A percentile compares a stretch with the other conserved stretches of the same genome.
Conservation (phyloP, 2,329 filamentous ascomycete species). For the Scorias spongiosa region DNA sequence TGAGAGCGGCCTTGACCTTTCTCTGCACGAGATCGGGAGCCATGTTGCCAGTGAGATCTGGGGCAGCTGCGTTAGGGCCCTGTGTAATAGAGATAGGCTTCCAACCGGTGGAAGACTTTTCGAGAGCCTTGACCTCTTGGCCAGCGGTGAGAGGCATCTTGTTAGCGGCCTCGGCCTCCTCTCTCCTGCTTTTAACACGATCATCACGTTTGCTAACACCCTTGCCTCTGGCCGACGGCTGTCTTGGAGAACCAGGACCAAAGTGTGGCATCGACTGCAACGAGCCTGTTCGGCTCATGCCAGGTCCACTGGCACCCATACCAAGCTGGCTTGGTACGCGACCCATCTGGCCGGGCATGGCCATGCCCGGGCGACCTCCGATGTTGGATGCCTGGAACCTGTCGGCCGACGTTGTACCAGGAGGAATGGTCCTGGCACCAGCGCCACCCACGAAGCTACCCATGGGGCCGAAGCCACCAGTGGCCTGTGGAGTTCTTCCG, state of each 20-base stretch:
- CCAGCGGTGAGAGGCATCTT: conserved; percentile 83
- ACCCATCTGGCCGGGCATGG: conserved; percentile 38
- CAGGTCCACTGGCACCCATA: conserved; percentile 14
- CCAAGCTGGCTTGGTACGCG: conserved; percentile 45
- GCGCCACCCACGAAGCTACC: conserved; percentile 57
- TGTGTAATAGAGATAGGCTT: conserved; percentile 60
- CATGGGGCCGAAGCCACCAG: conserved; percentile 31
- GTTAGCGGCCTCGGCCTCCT: conserved; percentile 58
- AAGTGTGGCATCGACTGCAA: conserved; percentile 43
- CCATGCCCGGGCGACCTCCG: conserved; percentile 8
- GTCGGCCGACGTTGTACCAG: conserved; percentile 62
- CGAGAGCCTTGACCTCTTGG: conserved; percentile 66
- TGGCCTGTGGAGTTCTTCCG: conserved; percentile 9
- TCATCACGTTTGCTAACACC: conserved; percentile 48
- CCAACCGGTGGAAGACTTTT: conserved; percentile 64
- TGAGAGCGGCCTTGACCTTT: conserved; percentile 95
- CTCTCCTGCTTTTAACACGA: conserved; percentile 34
- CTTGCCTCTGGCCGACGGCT: conserved; percentile 29
- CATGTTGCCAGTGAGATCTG: conserved; percentile 44
- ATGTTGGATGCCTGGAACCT: conserved; percentile 40
- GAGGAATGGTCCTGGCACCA: conserved; percentile 43
- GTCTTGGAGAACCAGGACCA: conserved; percentile 54
- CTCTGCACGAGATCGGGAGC: conserved; percentile 89
- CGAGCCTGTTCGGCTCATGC: conserved; percentile 49
- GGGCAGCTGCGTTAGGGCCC: conserved; percentile 27